These are phyloP conservation scores for Micractinium conductrix DNA, from an alignment of 139 green algal genomes.

Conservation along the genomic window DNA sequence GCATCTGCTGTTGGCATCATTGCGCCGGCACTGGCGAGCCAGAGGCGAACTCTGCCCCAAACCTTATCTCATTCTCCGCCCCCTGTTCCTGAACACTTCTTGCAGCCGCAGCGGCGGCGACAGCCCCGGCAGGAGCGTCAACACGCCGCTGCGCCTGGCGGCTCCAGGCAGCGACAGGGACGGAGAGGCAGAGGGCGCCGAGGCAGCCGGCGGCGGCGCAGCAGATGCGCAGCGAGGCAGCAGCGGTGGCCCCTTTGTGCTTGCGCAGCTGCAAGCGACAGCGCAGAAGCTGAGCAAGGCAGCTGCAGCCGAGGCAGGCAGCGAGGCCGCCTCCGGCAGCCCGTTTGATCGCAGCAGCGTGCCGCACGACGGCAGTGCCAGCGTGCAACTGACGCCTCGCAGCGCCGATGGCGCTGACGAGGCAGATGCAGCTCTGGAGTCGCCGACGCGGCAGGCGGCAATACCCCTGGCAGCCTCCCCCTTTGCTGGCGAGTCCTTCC, in stretches of 20 bases:
- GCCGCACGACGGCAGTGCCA: no score
- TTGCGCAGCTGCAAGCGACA: not conserved
- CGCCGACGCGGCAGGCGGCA: not conserved
- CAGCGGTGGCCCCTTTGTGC: not conserved
- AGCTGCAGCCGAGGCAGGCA: not conserved
- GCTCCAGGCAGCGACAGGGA: not conserved
- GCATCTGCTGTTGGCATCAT: no score
- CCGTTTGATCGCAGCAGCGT: not conserved
- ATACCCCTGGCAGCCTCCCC: not conserved
- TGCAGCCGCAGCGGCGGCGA: conserved; percentile 31
- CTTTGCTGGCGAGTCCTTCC: conserved; percentile 9
- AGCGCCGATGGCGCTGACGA: no score
- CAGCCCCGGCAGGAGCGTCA: conserved; percentile 18
- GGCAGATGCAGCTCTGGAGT: no score
- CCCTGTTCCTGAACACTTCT: not conserved
- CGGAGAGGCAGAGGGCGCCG: not conserved
- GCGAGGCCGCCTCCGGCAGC: not conserved
- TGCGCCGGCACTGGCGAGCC: no score
- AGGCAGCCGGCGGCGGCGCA: not conserved
- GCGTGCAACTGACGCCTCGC: no score
- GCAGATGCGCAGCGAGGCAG: not conserved
- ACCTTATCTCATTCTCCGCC: not conserved
- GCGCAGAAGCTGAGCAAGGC: not conserved
- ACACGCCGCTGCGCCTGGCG: conserved; percentile 3
- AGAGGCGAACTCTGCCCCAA: no score